Evolutionary conservation across 2,329 filamentous ascomycete genomes (phyloP).

Genomic region (Diaporthe velutina): DNA sequence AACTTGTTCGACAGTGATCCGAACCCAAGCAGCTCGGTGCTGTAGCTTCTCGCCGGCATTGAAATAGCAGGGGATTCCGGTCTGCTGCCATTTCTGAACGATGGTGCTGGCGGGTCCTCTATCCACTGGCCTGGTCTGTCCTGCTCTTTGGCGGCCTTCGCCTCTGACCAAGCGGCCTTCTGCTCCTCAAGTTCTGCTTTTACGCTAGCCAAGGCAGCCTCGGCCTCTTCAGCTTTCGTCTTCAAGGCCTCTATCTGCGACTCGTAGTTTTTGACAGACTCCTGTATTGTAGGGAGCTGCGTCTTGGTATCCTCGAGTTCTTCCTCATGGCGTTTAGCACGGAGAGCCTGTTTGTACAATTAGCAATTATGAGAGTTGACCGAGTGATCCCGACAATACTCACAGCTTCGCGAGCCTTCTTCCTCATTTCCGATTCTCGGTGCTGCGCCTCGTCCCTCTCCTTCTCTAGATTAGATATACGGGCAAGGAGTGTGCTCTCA

Average conservation of each 20-base stretch:
- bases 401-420: slow-evolving; percentile 89
- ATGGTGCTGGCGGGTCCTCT: slow-evolving; percentile 60
- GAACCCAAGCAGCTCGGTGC: slow-evolving; percentile 65
- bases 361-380: slow-evolving; percentile 41
- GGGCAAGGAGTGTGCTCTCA: slow-evolving; percentile 84
- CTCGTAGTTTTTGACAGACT: slow-evolving; percentile 72
- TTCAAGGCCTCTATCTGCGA: slow-evolving; percentile 73
- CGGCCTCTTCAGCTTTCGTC: slow-evolving; percentile 73
- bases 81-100: slow-evolving; percentile 61
- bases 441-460: slow-evolving; percentile 89
- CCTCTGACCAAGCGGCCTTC: slow-evolving; percentile 53
- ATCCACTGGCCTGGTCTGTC: slow-evolving; percentile 64
- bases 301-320: slow-evolving; percentile 81
- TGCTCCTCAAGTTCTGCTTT: slow-evolving; percentile 65
- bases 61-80: slow-evolving; percentile 68
- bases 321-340: slow-evolving; percentile 79
- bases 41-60: slow-evolving; percentile 63
- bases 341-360: slow-evolving; percentile 65
- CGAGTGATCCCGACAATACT: slow-evolving; percentile 48
- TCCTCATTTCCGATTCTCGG: slow-evolving; percentile 88
- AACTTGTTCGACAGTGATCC: slow-evolving; percentile 56
- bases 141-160: slow-evolving; percentile 46
- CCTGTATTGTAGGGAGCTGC: slow-evolving; percentile 73
- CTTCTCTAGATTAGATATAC: slow-evolving; percentile 84
- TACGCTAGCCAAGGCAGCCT: slow-evolving; percentile 72